Evolutionary conservation across 805 yeast genomes (phyloP).

Genomic region (Metschnikowia similis): DNA sequence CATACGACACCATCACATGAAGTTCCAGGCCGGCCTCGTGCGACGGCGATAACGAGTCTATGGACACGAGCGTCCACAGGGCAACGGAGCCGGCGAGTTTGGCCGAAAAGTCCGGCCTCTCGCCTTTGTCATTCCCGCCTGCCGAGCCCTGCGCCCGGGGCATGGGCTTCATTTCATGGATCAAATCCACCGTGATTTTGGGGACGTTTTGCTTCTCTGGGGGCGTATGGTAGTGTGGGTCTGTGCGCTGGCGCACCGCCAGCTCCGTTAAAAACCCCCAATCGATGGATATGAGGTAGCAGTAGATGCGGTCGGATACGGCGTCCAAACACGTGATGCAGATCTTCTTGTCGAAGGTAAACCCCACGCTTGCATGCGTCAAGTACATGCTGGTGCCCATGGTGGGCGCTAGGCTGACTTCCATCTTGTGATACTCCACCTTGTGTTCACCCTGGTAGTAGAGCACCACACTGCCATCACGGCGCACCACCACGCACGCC

Average conservation of each 20-base stretch:
- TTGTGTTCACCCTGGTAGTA: conserved; percentile 65
- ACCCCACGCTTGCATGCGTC: conserved; percentile 50
- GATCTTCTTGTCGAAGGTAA: conserved; percentile 43
- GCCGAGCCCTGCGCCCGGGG: conserved; percentile 3
- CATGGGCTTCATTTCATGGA: conserved; percentile 24
- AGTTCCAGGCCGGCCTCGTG: conserved; percentile 38
- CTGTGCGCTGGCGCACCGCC: conserved; percentile 42
- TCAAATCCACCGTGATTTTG: conserved; percentile 28
- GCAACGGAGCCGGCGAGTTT: background rate
- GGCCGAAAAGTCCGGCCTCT: background rate
- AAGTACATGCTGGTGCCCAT: conserved; percentile 8
- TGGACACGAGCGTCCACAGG: conserved; percentile 4
- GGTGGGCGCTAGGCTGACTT: conserved; percentile 20
- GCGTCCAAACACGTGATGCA: conserved; percentile 41
- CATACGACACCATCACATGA: conserved; percentile 45
- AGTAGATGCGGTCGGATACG: conserved; percentile 30
- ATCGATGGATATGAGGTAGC: conserved; percentile 43
- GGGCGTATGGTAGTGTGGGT: conserved; percentile 50
- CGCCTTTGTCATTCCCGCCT: background rate
- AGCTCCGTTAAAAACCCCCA: conserved; percentile 55
- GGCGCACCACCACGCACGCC: conserved; percentile 64
- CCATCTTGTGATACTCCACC: conserved; percentile 48
- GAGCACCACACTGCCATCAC: conserved; percentile 55
- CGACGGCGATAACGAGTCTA: conserved; percentile 46
- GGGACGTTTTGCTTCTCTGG: conserved; percentile 42